Conservation (phyloP, 23 red algal species). For the Agarophyton chilense region DNA sequence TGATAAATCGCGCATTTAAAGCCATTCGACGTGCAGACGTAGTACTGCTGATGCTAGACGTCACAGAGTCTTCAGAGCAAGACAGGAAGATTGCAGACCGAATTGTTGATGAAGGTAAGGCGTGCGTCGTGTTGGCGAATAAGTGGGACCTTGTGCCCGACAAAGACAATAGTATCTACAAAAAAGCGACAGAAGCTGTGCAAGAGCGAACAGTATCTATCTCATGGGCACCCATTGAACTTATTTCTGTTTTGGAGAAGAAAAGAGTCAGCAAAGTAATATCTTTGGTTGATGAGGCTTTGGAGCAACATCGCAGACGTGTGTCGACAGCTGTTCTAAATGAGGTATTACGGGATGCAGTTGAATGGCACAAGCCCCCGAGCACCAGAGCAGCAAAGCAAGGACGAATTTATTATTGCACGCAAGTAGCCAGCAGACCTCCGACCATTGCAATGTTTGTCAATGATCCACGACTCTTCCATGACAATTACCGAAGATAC, state of each 20-base stretch:
- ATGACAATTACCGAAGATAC: conserved; percentile 91
- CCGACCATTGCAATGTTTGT: conserved; percentile 99
- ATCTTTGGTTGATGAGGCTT: conserved; percentile 72
- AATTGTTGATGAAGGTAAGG: conserved; percentile 85
- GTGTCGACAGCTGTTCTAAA: conserved; percentile 93
- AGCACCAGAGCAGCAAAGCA: conserved; percentile 66
- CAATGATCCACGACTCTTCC: conserved; percentile 90
- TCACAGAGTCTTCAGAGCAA: conserved; percentile 80
- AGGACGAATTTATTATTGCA: conserved; percentile 96
- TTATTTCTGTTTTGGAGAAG: conserved; percentile 76
- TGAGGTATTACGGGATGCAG: conserved; percentile 85
- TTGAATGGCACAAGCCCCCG: conserved; percentile 93
- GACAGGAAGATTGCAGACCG: conserved; percentile 96
- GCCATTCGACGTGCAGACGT: conserved; percentile 96
- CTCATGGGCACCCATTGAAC: conserved; percentile 77
- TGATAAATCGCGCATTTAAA: conserved; percentile 98
- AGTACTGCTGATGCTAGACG: conserved; percentile 88
- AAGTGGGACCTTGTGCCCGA: conserved; percentile 92
- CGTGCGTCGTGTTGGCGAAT: conserved; percentile 91
- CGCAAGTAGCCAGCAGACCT: conserved; percentile 85
- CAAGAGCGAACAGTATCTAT: conserved; percentile 72
- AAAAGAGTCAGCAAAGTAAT: conserved; percentile 72
- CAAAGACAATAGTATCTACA: conserved; percentile 85
- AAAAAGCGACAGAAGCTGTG: conserved; percentile 48
- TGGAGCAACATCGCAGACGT: conserved; percentile 82